A percentile compares a stretch with the other conserved stretches of the same genome.
Conservation (phyloP, 2,329 filamentous ascomycete species). For the Oidium heveae region DNA sequence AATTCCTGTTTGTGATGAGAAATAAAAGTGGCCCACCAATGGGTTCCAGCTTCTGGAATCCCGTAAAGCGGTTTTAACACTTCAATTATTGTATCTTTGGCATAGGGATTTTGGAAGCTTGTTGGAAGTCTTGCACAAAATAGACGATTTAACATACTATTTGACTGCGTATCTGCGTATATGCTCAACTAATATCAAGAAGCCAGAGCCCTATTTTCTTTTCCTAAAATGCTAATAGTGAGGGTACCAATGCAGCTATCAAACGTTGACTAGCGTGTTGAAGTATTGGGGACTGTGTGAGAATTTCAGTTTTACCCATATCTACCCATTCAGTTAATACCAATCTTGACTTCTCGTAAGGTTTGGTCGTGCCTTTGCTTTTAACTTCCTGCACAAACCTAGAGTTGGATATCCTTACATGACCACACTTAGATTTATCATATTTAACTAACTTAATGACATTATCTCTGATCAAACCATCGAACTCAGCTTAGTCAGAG, state of each 20-base stretch:
- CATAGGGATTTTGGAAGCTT: background rate
- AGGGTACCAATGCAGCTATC: background rate
- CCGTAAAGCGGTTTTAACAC: too few relatives aligned
- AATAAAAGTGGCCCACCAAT: background rate
- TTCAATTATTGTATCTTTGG: background rate
- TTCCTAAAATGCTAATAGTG: background rate
- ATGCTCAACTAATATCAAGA: too few relatives aligned
- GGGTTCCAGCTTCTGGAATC: too few relatives aligned
- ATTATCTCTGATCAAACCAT: background rate
- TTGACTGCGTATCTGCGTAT: too few relatives aligned
- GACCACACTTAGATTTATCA: background rate
- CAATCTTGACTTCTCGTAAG: background rate
- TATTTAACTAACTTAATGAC: background rate
- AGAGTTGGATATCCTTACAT: background rate
- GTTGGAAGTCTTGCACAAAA: background rate
- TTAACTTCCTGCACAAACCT: background rate
- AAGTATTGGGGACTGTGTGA: background rate
- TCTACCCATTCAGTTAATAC: background rate
- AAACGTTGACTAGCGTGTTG: background rate
- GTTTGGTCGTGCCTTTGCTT: background rate
- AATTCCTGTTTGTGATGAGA: slow-evolving; percentile 1
- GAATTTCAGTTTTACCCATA: background rate
- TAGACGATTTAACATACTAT: background rate
- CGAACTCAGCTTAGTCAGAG: background rate
- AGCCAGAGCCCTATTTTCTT: too few relatives aligned